Percentiles rank a stretch among this genome's conserved stretches.
These are phyloP conservation scores for Mycena sanguinolenta DNA, from an alignment of 768 basidiomycete species.

Conservation along the genomic window DNA sequence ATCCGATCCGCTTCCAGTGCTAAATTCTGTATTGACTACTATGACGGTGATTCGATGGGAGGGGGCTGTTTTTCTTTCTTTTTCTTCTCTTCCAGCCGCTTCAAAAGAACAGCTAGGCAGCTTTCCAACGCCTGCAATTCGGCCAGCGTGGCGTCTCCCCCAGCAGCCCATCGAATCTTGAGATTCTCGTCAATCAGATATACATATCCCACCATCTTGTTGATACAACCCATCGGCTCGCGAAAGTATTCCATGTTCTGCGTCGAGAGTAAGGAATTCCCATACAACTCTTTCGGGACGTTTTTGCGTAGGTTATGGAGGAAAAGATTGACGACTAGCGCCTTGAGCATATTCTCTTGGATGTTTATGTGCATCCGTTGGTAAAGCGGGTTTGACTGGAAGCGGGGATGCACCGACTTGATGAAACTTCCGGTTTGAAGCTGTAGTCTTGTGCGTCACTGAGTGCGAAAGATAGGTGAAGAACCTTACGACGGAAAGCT, in stretches of 20 bases:
- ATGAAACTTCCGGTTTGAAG: conserved; percentile 84
- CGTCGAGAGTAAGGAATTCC: conserved; percentile 82
- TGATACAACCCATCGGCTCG: conserved; percentile 88
- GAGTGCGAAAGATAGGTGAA: conserved; percentile 6
- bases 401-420: conserved; percentile 66
- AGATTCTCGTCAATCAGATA: conserved; percentile 89
- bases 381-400: conserved; percentile 68
- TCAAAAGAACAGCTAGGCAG: conserved; percentile 78
- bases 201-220: conserved; percentile 92
- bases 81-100: conserved; percentile 60
- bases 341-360: conserved; percentile 94
- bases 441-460: conserved; percentile 53
- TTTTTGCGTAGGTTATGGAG: conserved; percentile 76
- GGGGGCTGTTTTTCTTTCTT: conserved; percentile 36
- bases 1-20: not conserved
- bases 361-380: conserved; percentile 90
- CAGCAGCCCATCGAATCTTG: conserved; percentile 93
- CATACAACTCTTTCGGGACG: conserved; percentile 73
- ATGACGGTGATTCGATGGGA: not conserved
- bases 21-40: not conserved
- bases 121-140: conserved; percentile 78
- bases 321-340: conserved; percentile 89
- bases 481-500: conserved; percentile 84
- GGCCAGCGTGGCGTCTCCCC: conserved; percentile 83
- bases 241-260: conserved; percentile 91